A percentile compares a stretch with the other conserved stretches of the same genome.
phyloP scores from a whole-genome alignment of 2,329 filamentous ascomycete species.

The Akanthomyces dipterigenus region DNA sequence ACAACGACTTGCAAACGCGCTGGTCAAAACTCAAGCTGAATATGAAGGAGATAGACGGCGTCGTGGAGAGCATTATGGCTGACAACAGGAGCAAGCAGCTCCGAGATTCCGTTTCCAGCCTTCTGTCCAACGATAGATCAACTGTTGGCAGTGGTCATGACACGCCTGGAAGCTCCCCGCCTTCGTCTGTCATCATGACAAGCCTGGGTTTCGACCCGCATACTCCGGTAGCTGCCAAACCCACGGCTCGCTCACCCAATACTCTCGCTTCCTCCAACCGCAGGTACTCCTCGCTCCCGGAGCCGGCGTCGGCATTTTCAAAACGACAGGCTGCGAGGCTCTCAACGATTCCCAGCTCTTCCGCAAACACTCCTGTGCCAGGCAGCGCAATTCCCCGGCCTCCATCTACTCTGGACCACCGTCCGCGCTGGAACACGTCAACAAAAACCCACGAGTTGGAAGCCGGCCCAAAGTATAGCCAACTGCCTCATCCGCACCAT shows the following conservation, averaged over 20 bases:
- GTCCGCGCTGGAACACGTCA: constrained; percentile 67
- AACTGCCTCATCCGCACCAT: constrained; percentile 59
- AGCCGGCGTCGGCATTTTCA: constrained; percentile 31
- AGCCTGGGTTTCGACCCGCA: constrained; percentile 42
- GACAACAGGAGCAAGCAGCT: constrained; percentile 65
- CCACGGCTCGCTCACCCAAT: constrained; percentile 43
- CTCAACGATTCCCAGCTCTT: constrained; percentile 42
- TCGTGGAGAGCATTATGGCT: constrained; percentile 65
- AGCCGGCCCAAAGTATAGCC: constrained; percentile 38
- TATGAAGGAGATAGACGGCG: constrained; percentile 68
- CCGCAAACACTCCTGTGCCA: constrained; percentile 41
- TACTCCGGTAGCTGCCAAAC: constrained; percentile 40
- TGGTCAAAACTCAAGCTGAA: constrained; percentile 71
- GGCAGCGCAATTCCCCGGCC: constrained; percentile 35
- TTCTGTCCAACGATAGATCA: constrained; percentile 76
- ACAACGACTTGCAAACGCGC: constrained; percentile 77
- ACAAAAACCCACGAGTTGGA: constrained; percentile 58
- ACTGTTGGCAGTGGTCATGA: constrained; percentile 62
- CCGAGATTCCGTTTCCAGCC: constrained; percentile 87
- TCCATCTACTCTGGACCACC: constrained; percentile 41
- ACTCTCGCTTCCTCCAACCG: constrained; percentile 37
- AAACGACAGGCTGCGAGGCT: constrained; percentile 37
- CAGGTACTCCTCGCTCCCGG: constrained; percentile 42
- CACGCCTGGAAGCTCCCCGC: constrained; percentile 62
- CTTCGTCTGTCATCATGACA: constrained; percentile 56